phyloP scores from a whole-genome alignment of 1,284 basidiomycete genomes.

The Cryptococcus neoformans region DNA sequence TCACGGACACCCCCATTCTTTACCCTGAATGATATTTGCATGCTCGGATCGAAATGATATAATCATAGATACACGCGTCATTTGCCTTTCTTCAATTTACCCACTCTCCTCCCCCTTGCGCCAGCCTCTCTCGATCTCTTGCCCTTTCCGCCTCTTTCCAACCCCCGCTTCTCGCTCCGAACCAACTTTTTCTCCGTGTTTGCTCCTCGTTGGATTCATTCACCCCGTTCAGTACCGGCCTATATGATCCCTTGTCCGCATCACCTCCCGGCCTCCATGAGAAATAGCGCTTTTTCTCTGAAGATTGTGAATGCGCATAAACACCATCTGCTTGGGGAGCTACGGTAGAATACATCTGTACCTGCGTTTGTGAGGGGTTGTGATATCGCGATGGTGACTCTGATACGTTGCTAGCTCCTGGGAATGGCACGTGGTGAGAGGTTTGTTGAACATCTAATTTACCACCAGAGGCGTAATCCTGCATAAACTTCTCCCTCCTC shows the following conservation, averaged over 20 bases:
- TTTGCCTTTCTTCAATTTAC: not conserved
- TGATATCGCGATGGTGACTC: not conserved
- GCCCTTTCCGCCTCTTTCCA: slow-evolving; percentile 5
- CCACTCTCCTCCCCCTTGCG: not conserved
- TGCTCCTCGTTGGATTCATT: not conserved
- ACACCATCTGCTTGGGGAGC: not conserved
- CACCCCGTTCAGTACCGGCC: not conserved
- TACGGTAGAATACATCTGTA: not conserved
- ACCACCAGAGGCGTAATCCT: not conserved
- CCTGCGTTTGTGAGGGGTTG: not conserved
- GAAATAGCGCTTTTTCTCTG: slow-evolving; percentile 14
- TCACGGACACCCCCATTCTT: no score
- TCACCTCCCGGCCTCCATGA: slow-evolving; percentile 1
- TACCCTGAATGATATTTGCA: no score
- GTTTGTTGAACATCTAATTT: not conserved
- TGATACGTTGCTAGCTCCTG: not conserved
- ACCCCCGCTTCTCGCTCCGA: slow-evolving; percentile 4
- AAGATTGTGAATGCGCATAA: not conserved
- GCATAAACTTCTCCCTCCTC: slow-evolving; percentile 1
- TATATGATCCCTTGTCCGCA: not conserved
- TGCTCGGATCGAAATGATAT: no score
- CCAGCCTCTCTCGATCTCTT: not conserved
- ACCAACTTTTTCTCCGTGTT: slow-evolving; percentile 1
- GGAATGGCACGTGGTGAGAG: not conserved
- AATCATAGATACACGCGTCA: no score